Conservation (phyloP, 2,329 filamentous ascomycete species). For the Fusarium coffeatum region DNA sequence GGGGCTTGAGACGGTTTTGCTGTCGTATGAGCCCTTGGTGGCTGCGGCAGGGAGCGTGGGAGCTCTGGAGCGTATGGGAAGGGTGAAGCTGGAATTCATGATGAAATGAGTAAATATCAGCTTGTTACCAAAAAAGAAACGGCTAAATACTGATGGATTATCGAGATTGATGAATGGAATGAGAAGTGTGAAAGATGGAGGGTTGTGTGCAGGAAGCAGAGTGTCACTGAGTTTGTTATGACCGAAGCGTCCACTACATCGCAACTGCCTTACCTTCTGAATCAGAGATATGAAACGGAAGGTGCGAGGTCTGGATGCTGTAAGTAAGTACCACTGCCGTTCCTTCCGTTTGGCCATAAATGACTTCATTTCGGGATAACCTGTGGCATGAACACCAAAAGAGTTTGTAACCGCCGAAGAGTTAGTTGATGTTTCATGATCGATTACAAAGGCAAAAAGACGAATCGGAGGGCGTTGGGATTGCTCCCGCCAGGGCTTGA, state of each 20-base stretch:
- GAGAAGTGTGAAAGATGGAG: not conserved
- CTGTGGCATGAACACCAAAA: not conserved
- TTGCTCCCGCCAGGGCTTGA: conserved; percentile 50
- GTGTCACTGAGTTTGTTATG: not conserved
- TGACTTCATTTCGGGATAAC: not conserved
- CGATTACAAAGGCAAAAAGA: conserved; percentile 7
- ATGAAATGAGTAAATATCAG: not conserved
- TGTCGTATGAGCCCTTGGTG: not conserved
- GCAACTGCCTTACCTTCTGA: not conserved
- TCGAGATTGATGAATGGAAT: not conserved
- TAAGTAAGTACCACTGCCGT: not conserved
- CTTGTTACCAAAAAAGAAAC: not conserved
- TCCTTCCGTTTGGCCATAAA: not conserved
- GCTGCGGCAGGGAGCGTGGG: not conserved
- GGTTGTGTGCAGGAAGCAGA: not conserved
- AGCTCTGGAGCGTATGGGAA: conserved; percentile 31
- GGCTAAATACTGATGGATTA: conserved; percentile 4
- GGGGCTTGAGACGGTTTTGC: conserved; percentile 5
- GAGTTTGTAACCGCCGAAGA: not conserved
- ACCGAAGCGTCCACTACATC: not conserved
- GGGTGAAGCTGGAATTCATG: conserved; percentile 37
- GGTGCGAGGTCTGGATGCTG: not conserved
- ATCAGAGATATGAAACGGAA: not conserved
- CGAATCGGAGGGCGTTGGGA: conserved; percentile 37
- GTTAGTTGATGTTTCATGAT: not conserved